These are phyloP conservation scores for Clohesyomyces aquaticus DNA, from an alignment of 495 filamentous ascomycete genomes.

Conservation along the genomic window DNA sequence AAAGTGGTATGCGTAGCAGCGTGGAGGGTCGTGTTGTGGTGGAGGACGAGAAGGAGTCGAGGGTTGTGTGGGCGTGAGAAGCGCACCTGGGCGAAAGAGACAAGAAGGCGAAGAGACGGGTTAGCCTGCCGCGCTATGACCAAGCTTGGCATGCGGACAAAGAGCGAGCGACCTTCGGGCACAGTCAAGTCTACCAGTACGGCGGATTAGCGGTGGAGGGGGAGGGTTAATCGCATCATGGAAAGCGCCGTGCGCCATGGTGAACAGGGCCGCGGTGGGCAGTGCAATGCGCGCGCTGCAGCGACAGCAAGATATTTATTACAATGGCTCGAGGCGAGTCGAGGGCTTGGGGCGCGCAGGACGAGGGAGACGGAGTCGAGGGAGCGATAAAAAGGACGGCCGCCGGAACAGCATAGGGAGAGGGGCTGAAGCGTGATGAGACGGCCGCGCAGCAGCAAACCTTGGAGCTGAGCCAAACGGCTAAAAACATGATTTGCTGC, in stretches of 20 bases:
- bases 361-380: conserved; percentile 5
- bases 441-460: conserved; percentile 1
- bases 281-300: neutral
- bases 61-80: no score
- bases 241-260: conserved; percentile 1
- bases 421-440: conserved; percentile 11
- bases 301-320: neutral
- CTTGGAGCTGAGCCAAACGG: conserved; percentile 3
- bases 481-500: conserved; percentile 4
- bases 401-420: neutral
- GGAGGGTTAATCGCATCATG: neutral
- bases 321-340: neutral
- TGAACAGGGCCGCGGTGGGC: neutral
- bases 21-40: neutral
- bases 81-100: no score
- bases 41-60: no score
- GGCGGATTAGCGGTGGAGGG: conserved; percentile 10
- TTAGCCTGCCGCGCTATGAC: neutral
- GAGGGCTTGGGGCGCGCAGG: neutral
- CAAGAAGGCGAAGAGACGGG: neutral
- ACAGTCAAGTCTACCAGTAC: neutral
- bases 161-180: neutral
- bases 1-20: neutral
- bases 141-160: neutral
- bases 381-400: conserved; percentile 6